Evolutionary conservation across 305 asterid genomes (phyloP).

Genomic region (Ajuga reptans): DNA sequence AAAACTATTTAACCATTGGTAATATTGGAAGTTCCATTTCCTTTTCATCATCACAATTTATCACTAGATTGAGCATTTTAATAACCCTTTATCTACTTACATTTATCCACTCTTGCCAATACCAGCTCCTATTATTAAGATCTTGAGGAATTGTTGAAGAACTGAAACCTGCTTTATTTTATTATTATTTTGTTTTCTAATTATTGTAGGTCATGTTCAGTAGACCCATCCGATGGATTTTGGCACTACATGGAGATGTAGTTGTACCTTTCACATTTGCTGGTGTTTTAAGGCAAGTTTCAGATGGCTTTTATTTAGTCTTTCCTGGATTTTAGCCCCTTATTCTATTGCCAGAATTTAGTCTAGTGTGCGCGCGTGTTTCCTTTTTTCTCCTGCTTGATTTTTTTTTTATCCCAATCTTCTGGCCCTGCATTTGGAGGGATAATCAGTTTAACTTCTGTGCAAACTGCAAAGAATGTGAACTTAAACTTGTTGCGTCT

Average conservation of each 20-base stretch:
- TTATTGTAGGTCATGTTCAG: constrained; percentile 67
- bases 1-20: not conserved
- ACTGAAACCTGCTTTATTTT: not conserved
- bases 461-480: not conserved
- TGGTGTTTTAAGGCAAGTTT: constrained; percentile 68
- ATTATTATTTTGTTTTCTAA: not conserved
- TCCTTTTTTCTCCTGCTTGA: not conserved
- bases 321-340: not conserved
- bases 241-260: constrained; percentile 78
- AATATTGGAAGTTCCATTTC: not conserved
- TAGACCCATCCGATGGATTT: constrained; percentile 94
- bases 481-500: not conserved
- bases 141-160: constrained; percentile 6
- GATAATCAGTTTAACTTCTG: not conserved
- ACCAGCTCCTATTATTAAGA: constrained; percentile 12
- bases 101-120: not conserved
- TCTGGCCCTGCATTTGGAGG: not conserved
- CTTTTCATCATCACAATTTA: not conserved
- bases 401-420: not conserved
- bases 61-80: not conserved
- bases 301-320: constrained; percentile 13
- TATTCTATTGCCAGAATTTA: too few species aligned
- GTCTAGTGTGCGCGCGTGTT: too few species aligned
- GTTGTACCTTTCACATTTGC: constrained; percentile 72
- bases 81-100: not conserved